Evolutionary conservation across 2,329 filamentous ascomycete genomes (phyloP).

Genomic region (Lasiodiplodia sp.): DNA sequence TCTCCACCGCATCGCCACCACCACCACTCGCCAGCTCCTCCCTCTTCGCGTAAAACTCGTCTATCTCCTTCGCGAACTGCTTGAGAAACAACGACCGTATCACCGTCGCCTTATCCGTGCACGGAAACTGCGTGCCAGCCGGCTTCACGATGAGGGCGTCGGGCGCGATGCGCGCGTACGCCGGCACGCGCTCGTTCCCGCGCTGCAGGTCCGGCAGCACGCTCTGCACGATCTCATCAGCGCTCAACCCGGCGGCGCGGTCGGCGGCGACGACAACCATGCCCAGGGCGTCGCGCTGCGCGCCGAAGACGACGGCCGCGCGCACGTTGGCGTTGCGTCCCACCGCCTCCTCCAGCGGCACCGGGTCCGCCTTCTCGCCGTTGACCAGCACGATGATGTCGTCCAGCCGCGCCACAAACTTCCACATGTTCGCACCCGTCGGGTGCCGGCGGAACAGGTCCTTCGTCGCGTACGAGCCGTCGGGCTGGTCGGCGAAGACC

Average conservation of each 20-base stretch:
- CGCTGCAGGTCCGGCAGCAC: conserved; percentile 8
- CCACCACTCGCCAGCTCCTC: conserved; percentile 26
- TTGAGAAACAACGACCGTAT: conserved; percentile 60
- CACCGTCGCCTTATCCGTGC: conserved; percentile 53
- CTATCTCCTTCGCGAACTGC: conserved; percentile 56
- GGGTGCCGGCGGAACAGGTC: conserved; percentile 20
- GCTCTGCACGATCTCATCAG: not conserved
- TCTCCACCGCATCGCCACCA: not conserved
- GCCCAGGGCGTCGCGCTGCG: conserved; percentile 6
- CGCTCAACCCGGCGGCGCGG: not conserved
- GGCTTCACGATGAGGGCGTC: conserved; percentile 7
- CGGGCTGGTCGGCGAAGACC: conserved; percentile 49
- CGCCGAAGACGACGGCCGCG: conserved; percentile 66
- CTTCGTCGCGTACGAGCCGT: conserved; percentile 55
- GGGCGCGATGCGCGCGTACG: conserved; percentile 2
- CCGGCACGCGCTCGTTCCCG: conserved; percentile 9
- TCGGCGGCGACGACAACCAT: conserved; percentile 8
- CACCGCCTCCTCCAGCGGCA: conserved; percentile 18
- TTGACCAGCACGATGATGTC: conserved; percentile 24
- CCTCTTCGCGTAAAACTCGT: conserved; percentile 46
- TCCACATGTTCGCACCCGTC: not conserved
- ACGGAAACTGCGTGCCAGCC: not conserved
- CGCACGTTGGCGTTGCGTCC: conserved; percentile 46
- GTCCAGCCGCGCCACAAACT: not conserved
- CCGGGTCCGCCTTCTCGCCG: conserved; percentile 25